A percentile compares a stretch with the other conserved stretches of the same genome.
Conservation (phyloP, 768 basidiomycete genomes). For the Cyclocybe cylindracea region DNA sequence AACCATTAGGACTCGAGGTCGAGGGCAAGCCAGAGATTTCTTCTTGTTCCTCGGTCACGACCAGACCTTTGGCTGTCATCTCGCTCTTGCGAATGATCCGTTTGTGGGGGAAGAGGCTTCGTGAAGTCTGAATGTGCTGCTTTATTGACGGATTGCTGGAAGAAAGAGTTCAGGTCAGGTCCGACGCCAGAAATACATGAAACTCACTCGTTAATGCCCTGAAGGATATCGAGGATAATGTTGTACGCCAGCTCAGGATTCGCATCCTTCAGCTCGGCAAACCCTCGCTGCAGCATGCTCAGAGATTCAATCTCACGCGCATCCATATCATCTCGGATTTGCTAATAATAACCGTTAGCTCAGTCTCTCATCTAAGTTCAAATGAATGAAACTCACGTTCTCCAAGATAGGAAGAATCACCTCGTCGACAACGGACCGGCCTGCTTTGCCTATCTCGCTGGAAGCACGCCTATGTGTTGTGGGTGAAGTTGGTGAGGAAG, state of each 20-base stretch:
- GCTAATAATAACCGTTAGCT: constrained; percentile 37
- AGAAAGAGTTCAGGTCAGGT: constrained; percentile 3
- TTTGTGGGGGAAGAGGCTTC: constrained; percentile 78
- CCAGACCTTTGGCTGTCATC: constrained; percentile 81
- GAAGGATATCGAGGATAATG: constrained; percentile 84
- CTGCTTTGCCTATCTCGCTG: constrained; percentile 67
- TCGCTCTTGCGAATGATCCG: constrained; percentile 79
- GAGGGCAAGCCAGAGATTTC: constrained; percentile 56
- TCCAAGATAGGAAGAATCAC: constrained; percentile 80
- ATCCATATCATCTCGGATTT: constrained; percentile 82
- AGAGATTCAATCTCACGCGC: constrained; percentile 87
- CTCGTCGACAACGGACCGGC: constrained; percentile 73
- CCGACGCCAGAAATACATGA: constrained; percentile 1
- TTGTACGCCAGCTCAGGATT: constrained; percentile 88
- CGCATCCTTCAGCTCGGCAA: constrained; percentile 78
- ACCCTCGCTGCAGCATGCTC: constrained; percentile 88
- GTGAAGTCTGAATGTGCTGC: constrained; percentile 81
- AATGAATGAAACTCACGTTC: constrained; percentile 48
- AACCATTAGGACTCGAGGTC: constrained; percentile 33
- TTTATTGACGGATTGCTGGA: constrained; percentile 75
- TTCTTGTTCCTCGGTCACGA: constrained; percentile 82
- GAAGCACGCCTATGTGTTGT: constrained; percentile 47
- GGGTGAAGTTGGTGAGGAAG: constrained; percentile 48
- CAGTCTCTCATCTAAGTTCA: background rate
- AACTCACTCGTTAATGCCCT: constrained; percentile 89